Evolutionary conservation across 176 grass and related monocot species (phyloP), one percentile per base, ranked within the genome.

Genomic region (Ananas comosus): DNA sequence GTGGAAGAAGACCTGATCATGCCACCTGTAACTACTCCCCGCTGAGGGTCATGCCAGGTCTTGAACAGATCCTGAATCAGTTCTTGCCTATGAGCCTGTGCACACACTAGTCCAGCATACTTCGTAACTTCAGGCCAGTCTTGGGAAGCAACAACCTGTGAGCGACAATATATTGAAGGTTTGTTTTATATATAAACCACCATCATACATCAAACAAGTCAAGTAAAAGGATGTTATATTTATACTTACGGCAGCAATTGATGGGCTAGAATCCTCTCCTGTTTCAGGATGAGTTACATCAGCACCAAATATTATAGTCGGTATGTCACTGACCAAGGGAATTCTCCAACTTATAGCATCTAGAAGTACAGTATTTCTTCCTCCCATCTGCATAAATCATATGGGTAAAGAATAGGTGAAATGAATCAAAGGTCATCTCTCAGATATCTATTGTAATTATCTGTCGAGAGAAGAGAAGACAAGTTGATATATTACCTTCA

Each of bases 231-330:
- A 13, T 58, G 16, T 13, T 53, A 49, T 58, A 33, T 16, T 33
- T 17, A 82, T 64, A 53, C 78, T 72, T 88, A 99, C 95, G 12
- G 95, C 95, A 80, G 95, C 95, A 74, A 99, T 99, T 58, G 95
- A 99, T 65, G 95, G 95, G 63, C 81, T 91, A 72, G 90, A 94
- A 76, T 99, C 95, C 73, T 99, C 95, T 69, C 95, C 95, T 2
- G 95, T 99, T 85, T 99, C 95, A 78, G 95, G 95, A 84, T 99
- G 95, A 12, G 95, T 99, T 50, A 99, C 95, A 80, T 99, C 95
- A 65, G 95, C 95, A 71, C 95, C 95, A 83, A 99, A 99, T 75
- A 99, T 99, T 72, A 99, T 99, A 12, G 95, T 99, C 53, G 95
- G 95, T 75, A 88, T 99, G 78, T 99, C 95, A 71, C 95, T 99